phyloP scores from a whole-genome alignment of 2,329 filamentous ascomycete genomes.

The Epicoccum nigrum region DNA sequence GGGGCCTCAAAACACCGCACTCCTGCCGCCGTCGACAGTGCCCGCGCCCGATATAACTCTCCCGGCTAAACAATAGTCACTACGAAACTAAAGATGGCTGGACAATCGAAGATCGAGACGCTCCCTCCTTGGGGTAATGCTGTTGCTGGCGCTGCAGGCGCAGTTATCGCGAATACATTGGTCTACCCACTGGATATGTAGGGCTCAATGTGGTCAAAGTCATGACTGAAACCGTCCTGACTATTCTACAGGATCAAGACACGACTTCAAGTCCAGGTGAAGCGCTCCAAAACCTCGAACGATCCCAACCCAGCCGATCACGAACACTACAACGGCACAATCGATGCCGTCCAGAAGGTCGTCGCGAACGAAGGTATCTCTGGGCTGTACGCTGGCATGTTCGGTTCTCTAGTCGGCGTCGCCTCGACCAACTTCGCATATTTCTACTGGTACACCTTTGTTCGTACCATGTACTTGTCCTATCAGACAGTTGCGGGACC shows the following conservation, averaged over 20 bases:
- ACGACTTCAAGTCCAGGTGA: constrained; percentile 91
- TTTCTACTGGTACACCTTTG: constrained; percentile 97
- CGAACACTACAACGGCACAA: constrained; percentile 82
- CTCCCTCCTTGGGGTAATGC: constrained; percentile 93
- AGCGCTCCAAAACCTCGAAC: constrained; percentile 55
- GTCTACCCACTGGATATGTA: constrained; percentile 98
- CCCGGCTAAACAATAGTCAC: constrained; percentile 1
- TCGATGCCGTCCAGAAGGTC: constrained; percentile 89
- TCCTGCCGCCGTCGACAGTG: not conserved
- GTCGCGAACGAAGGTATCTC: constrained; percentile 76
- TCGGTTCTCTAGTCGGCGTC: constrained; percentile 85
- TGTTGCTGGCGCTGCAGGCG: constrained; percentile 88
- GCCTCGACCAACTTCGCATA: constrained; percentile 99
- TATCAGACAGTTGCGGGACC: constrained; percentile 63
- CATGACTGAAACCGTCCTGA: constrained; percentile 10
- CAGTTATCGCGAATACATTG: constrained; percentile 90
- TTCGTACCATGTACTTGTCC: constrained; percentile 77
- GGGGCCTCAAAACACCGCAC: not conserved
- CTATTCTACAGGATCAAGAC: constrained; percentile 80
- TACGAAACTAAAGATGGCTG: constrained; percentile 52
- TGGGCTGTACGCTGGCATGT: constrained; percentile 89
- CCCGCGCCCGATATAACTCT: not conserved
- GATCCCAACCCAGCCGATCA: constrained; percentile 55
- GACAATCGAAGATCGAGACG: constrained; percentile 67
- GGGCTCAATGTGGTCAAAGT: constrained; percentile 41